Base-by-base conservation (phyloP, 345 rosid genomes). In the Salix purpurea region DNA sequence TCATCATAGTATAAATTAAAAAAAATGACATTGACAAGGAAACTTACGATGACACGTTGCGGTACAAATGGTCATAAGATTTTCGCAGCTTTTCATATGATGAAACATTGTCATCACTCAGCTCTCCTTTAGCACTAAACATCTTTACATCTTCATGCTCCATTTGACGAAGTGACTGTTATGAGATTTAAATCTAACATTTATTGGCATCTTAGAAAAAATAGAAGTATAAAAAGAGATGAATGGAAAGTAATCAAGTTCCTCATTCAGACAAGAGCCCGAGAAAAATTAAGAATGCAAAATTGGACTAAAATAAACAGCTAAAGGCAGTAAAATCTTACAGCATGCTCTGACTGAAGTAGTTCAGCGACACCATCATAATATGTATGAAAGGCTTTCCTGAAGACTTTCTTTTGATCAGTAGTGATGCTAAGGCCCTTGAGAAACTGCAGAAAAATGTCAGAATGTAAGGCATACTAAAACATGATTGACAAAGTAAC, bases 101-200 rank as follows among this genome's bases (percentile, higher is more conserved):
- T 60, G 91, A 82, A 68, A 82, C 89, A 87, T 86, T 96, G 83
- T 96, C 98, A 79, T 96, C 99, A 79, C 91, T 92, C 52, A 92
- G 93, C 86, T 96, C 99, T 80, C 99, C 99, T 86, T 93, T 96
- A 71, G 95, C 97, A 87, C 88, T 91, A 80, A 96, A 84, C 77
- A 90, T 88, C 85, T 91, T 94, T 48, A 97, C 89, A 87, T 94
- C 91, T 77, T 96, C 99, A 81, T 94, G 89, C 87, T 96, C 99
- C 97, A 96, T 94, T 79, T 94, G 99, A 75, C 89, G 90, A 80
- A 96, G 98, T 28, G 88, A 88, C 99, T 96, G 75, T 64, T 67
- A 74, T 72, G 30, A 70, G 73, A 76, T 71, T 71, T 11, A 77
- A 78, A 71, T 72, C 39, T 26, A 34, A 76, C 39, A 71, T 56